Evolutionary conservation across 2,329 filamentous ascomycete genomes (phyloP), one percentile per base, ranked within the genome.

Genomic region (Zymoseptoria passerinii): DNA sequence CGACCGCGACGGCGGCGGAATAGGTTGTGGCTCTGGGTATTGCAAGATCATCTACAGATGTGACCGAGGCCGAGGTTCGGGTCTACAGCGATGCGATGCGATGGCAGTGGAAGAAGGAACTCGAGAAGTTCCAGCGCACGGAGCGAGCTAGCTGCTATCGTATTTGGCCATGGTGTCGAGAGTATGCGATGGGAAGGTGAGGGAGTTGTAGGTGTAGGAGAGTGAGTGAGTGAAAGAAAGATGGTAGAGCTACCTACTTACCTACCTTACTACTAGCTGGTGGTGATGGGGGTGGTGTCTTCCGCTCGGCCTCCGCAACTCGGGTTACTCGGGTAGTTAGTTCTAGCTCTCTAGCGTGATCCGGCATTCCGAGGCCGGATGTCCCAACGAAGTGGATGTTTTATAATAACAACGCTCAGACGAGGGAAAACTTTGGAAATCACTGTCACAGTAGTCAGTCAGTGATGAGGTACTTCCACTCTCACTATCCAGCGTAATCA

Each of bases 131-230:
- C 29, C 28, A 19, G 48, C 49, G 52, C 52, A 54, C 44, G 35
- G 55, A 18, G 23, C 27, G 9, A 54, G 56, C 63, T 66, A 68
- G 63, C 66, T 67, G 53, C 53, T 66, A 58, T 66, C 66, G 66
- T 65, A 66, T 57, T 63, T 56, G 48, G 59, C 61, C 58, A 63
- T 65, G 48, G 56, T 61, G 60, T 19, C 20, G 28, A n/a, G 23
- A 23, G 28, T 19, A 8, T 28, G 23, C 28, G 10, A 28, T 52
- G 10, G 50, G 20, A 27, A 16, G 19, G 50, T n/a, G 19, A 28
- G 28, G 20, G 23, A 5, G n/a, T 16, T 19, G 27, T 6, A 28
- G 50, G 10, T 28, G 50, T 28, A 13, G 49, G 20, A 50, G 53
- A 50, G 56, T 28, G 50, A 23, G 18, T n/a, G n/a, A 1, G 50